phyloP scores from a whole-genome alignment of 2,329 filamentous ascomycete genomes.

The Sclerotinia glacialis region DNA sequence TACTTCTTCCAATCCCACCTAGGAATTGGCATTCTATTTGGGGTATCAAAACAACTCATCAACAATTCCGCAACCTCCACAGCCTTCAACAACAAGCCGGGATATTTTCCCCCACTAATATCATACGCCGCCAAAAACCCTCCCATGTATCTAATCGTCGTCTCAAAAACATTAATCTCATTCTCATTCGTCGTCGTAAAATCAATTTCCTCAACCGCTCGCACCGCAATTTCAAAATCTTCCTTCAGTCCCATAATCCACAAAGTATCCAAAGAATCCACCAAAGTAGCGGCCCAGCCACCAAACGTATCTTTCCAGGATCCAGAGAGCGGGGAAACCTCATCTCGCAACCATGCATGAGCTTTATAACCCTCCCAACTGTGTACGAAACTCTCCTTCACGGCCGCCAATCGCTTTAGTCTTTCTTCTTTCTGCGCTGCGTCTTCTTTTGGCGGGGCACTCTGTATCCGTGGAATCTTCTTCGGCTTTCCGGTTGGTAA shows the following conservation, averaged over 20 bases:
- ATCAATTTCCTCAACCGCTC: conserved; percentile 69
- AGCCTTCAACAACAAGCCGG: conserved; percentile 65
- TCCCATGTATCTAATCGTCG: conserved; percentile 85
- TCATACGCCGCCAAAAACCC: conserved; percentile 86
- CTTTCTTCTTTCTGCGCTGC: conserved; percentile 30
- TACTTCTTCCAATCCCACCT: conserved; percentile 48
- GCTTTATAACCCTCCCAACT: conserved; percentile 80
- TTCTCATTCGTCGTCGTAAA: conserved; percentile 61
- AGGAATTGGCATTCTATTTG: conserved; percentile 81
- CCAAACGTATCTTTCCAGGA: conserved; percentile 77
- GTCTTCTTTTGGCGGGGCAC: conserved; percentile 29
- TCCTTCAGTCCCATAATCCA: conserved; percentile 81
- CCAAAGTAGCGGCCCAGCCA: conserved; percentile 84
- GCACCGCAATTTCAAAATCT: conserved; percentile 76
- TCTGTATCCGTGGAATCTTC: conserved; percentile 36
- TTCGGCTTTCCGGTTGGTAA: conserved; percentile 33
- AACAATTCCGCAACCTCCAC: conserved; percentile 68
- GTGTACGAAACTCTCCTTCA: conserved; percentile 38
- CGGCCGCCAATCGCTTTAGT: conserved; percentile 30
- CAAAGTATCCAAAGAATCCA: conserved; percentile 78
- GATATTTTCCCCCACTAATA: conserved; percentile 68
- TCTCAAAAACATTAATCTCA: conserved; percentile 68
- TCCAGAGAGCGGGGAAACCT: conserved; percentile 71
- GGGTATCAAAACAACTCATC: conserved; percentile 75
- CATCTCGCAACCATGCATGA: conserved; percentile 82